Evolutionary conservation across 2,329 filamentous ascomycete species (phyloP).

Genomic region (Juglanconis sp.): DNA sequence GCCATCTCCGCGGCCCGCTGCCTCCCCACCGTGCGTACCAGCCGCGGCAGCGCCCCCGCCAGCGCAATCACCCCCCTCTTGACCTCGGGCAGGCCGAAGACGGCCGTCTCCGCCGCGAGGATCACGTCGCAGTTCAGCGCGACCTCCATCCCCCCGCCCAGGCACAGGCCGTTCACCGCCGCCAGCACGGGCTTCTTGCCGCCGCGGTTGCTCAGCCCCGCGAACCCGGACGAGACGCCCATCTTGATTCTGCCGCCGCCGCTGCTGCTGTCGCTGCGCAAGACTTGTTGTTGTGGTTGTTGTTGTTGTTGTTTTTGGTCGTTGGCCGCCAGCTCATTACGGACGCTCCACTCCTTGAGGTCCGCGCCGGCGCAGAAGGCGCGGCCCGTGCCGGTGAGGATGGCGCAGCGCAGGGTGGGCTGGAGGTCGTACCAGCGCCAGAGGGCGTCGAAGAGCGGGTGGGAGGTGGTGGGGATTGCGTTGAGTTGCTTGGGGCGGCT

Average conservation of each 20-base stretch:
- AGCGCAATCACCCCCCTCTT: conserved; percentile 68
- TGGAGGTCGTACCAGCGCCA: conserved; percentile 60
- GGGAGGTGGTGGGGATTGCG: conserved; percentile 47
- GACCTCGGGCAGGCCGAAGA: conserved; percentile 70
- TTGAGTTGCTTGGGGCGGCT: conserved; percentile 58
- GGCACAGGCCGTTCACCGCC: conserved; percentile 71
- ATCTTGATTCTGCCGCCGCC: conserved; percentile 14
- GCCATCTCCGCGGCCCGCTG: conserved; percentile 71
- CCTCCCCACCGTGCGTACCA: conserved; percentile 62
- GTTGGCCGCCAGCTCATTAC: conserved; percentile 27
- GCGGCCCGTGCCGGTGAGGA: conserved; percentile 60
- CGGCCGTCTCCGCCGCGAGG: conserved; percentile 55
- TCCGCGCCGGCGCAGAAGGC: conserved; percentile 69
- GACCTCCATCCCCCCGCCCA: conserved; percentile 77
- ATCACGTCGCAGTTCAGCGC: conserved; percentile 70
- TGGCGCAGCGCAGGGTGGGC: conserved; percentile 56
- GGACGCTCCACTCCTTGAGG: conserved; percentile 60
- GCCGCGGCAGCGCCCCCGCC: conserved; percentile 66
- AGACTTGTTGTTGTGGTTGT: background rate
- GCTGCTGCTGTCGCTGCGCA: conserved; percentile 1
- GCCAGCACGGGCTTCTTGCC: conserved; percentile 75
- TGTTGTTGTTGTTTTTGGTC: background rate
- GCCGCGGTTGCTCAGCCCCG: conserved; percentile 60
- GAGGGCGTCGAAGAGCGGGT: conserved; percentile 45
- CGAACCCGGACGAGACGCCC: conserved; percentile 54